Conservation (phyloP, 306 rosid species). For the Prosopis cineraria region DNA sequence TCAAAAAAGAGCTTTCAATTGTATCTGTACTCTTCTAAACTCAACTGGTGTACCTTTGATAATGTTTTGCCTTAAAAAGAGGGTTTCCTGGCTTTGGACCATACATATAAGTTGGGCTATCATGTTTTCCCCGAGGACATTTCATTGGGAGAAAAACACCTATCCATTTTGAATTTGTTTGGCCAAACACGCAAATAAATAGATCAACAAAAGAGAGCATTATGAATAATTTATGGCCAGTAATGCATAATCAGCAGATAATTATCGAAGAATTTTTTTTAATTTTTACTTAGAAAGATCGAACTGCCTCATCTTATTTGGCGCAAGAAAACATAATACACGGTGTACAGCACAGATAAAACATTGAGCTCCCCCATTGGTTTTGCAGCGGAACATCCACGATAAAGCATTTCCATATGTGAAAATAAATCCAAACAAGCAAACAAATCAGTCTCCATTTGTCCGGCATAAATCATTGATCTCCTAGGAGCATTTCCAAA, state of each 20-base stretch:
- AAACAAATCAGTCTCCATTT: constrained; percentile 20
- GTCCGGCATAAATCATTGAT: constrained; percentile 22
- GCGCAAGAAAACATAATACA: background rate
- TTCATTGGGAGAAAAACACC: background rate
- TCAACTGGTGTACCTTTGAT: background rate
- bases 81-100: background rate
- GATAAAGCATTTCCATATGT: constrained; percentile 16
- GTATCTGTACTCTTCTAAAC: background rate
- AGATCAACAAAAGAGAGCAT: constrained; percentile 3
- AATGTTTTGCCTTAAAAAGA: background rate
- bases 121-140: background rate
- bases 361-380: constrained; percentile 6
- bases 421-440: background rate
- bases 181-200: constrained; percentile 13
- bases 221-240: background rate
- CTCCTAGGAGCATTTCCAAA: background rate
- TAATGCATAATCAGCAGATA: background rate
- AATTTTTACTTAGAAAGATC: background rate
- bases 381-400: too few species aligned
- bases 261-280: background rate
- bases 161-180: background rate
- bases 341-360: too few species aligned
- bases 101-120: background rate
- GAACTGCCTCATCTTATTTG: constrained; percentile 23
- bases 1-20: background rate